A percentile compares a stretch with the other conserved stretches of the same genome.
Conservation (phyloP, 306 rosid species). For the Prosopis cineraria region DNA sequence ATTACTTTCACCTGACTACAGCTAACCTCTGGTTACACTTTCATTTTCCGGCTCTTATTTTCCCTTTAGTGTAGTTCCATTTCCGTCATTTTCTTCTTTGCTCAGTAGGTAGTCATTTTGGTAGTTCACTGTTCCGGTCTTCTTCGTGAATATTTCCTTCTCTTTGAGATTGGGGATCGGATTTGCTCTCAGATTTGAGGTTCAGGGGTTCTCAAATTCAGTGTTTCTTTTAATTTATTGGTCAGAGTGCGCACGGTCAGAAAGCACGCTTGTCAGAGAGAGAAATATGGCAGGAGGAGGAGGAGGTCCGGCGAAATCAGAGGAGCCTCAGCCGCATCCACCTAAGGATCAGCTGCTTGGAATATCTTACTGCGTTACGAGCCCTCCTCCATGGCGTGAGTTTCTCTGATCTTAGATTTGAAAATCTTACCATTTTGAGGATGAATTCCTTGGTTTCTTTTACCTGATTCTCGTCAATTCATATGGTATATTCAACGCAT, state of each 20-base stretch:
- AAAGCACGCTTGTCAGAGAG: slow-evolving; percentile 9
- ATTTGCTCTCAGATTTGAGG: slow-evolving; percentile 58
- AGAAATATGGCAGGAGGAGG: slow-evolving; percentile 77
- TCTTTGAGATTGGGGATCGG: slow-evolving; percentile 51
- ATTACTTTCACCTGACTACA: slow-evolving; percentile 32
- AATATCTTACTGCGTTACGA: slow-evolving; percentile 84
- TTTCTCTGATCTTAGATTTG: slow-evolving; percentile 41
- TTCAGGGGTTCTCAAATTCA: slow-evolving; percentile 31
- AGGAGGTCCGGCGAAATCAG: slow-evolving; percentile 59
- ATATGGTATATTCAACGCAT: slow-evolving; percentile 39
- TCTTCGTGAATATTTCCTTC: slow-evolving; percentile 2
- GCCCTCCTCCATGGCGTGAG: slow-evolving; percentile 99
- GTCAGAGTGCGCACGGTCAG: slow-evolving; percentile 26
- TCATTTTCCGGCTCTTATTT: slow-evolving; percentile 37
- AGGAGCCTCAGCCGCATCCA: slow-evolving; percentile 97
- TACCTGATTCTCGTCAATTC: slow-evolving; percentile 42
- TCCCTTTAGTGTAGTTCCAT: not conserved
- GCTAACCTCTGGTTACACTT: slow-evolving; percentile 35
- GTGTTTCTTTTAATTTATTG: slow-evolving; percentile 34
- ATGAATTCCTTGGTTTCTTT: slow-evolving; percentile 10
- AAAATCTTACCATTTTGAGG: slow-evolving; percentile 29
- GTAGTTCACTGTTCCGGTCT: slow-evolving; percentile 35
- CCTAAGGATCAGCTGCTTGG: slow-evolving; percentile 88
- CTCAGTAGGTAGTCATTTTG: slow-evolving; percentile 40
- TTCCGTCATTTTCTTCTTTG: slow-evolving; percentile 28